Conservation (phyloP, 176 grass and related monocot species). For the Miscanthus lutarioriparius region DNA sequence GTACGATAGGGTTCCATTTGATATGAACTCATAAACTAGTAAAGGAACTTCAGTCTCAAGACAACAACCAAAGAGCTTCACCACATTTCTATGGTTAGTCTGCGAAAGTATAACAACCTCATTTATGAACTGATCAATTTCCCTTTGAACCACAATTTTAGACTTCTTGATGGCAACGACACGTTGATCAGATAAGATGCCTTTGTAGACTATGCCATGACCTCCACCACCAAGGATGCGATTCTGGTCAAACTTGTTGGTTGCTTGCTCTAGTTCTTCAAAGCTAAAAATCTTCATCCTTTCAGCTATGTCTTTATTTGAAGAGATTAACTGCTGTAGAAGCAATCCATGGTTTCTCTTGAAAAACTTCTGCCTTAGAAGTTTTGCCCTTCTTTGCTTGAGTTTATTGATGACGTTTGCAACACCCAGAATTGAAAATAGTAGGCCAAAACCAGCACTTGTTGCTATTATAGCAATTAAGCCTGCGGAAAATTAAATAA, state of each 20-base stretch:
- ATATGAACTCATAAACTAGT: constrained; percentile 56
- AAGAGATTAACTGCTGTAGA: constrained; percentile 43
- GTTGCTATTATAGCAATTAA: constrained; percentile 39
- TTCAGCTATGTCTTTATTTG: constrained; percentile 43
- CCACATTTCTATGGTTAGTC: constrained; percentile 50
- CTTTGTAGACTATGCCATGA: constrained; percentile 45
- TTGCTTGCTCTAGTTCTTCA: constrained; percentile 46
- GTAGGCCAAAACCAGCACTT: constrained; percentile 27
- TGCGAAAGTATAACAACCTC: constrained; percentile 63
- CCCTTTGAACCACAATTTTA: constrained; percentile 41
- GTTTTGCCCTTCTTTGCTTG: not conserved
- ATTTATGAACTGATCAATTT: constrained; percentile 58
- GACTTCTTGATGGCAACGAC: constrained; percentile 55
- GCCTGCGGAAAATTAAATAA: constrained; percentile 20
- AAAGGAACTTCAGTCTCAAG: constrained; percentile 48
- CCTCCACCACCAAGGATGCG: constrained; percentile 38
- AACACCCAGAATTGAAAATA: constrained; percentile 16
- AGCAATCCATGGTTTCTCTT: constrained; percentile 52
- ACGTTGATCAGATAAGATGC: constrained; percentile 45
- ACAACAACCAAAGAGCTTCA: constrained; percentile 40
- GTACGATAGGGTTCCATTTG: constrained; percentile 36
- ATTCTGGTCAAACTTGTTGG: constrained; percentile 53
- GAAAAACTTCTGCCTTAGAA: constrained; percentile 35
- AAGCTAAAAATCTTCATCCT: constrained; percentile 47
- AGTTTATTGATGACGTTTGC: constrained; percentile 18